These are phyloP conservation scores for Starmerella vaccinii DNA, from an alignment of 805 yeast species.

Conservation along the genomic window DNA sequence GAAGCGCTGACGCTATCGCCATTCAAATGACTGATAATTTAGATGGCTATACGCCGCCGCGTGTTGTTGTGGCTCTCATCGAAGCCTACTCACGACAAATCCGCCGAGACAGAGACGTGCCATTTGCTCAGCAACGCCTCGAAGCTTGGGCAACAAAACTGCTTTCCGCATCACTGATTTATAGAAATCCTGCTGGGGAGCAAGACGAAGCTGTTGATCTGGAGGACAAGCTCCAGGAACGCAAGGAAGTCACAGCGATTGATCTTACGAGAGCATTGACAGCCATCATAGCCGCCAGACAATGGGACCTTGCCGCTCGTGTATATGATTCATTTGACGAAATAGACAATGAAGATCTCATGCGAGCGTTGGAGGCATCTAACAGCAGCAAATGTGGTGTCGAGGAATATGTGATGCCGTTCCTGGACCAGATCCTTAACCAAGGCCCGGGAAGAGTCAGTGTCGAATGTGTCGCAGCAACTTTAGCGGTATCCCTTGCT, in stretches of 20 bases:
- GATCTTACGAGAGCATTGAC: background rate
- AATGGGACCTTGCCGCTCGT: background rate
- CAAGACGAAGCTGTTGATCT: background rate
- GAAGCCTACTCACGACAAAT: conserved; percentile 6
- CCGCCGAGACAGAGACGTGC: background rate
- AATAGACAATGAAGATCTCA: background rate
- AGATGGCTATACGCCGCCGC: conserved; percentile 9
- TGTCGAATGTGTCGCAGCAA: conserved; percentile 1
- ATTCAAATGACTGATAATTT: background rate
- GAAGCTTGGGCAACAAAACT: conserved; percentile 7
- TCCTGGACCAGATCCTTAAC: conserved; percentile 8
- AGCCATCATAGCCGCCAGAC: background rate
- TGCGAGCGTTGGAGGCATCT: background rate
- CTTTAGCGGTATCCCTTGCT: conserved; percentile 11
- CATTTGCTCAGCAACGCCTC: background rate
- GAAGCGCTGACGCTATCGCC: conserved; percentile 18
- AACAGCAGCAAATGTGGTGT: background rate
- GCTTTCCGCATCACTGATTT: background rate
- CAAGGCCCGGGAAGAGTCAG: conserved; percentile 11
- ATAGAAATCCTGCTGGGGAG: background rate
- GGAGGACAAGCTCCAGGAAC: conserved; percentile 2
- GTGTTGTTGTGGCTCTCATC: conserved; percentile 14
- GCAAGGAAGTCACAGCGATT: background rate
- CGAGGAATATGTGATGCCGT: conserved; percentile 1
- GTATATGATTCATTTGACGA: background rate